These are phyloP conservation scores for Nicotiana knightiana DNA, from an alignment of 257 asterid species.

Conservation along the genomic window DNA sequence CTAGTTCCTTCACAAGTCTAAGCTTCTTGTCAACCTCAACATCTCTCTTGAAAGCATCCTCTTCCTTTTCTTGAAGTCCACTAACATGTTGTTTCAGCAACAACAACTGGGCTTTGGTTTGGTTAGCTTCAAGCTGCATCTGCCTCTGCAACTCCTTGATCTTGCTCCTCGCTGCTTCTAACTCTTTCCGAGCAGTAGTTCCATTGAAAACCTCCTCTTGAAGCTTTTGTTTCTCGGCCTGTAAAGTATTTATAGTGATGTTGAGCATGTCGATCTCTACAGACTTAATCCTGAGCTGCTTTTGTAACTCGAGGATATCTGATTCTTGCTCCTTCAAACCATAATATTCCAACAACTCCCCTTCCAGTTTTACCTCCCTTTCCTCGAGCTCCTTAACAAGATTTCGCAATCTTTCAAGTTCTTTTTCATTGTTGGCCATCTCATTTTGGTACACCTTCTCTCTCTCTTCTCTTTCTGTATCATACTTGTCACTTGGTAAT, in stretches of 20 bases:
- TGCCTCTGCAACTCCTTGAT: constrained; percentile 79
- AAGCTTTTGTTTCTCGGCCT: constrained; percentile 87
- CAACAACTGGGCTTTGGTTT: constrained; percentile 83
- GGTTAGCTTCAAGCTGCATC: constrained; percentile 86
- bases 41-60: constrained; percentile 53
- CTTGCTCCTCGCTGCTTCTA: constrained; percentile 68
- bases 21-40: constrained; percentile 74
- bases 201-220: constrained; percentile 77
- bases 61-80: constrained; percentile 82
- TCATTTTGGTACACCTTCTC: constrained; percentile 55
- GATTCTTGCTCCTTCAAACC: constrained; percentile 93
- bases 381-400: constrained; percentile 84
- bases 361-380: constrained; percentile 91
- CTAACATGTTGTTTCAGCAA: constrained; percentile 83
- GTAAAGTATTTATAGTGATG: constrained; percentile 66
- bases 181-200: constrained; percentile 53
- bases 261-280: constrained; percentile 88
- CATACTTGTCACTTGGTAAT: constrained; percentile 54
- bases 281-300: constrained; percentile 77
- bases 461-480: constrained; percentile 38
- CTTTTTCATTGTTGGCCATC: constrained; percentile 65
- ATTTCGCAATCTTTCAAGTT: constrained; percentile 60
- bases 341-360: constrained; percentile 82
- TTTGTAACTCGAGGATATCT: constrained; percentile 60
- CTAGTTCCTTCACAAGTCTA: constrained; percentile 66